Evolutionary conservation across 441 rosid species (phyloP).

Genomic region (Raphanus hybrid): DNA sequence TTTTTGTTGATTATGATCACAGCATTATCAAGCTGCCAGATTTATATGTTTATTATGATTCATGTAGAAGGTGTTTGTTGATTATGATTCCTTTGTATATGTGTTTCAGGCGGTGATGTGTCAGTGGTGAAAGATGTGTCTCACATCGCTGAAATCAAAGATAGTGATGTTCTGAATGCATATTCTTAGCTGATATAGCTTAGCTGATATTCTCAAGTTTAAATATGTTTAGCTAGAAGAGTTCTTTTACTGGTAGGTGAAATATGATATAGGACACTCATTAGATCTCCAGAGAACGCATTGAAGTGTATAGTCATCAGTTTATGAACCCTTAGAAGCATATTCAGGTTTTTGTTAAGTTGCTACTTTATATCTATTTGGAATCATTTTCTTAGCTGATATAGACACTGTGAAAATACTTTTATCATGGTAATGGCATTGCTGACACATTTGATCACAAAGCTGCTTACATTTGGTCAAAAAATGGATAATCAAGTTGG

Average conservation of each 20-base stretch:
- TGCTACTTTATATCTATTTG: neutral
- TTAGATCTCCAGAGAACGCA: neutral
- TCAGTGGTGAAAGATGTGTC: constrained; percentile 44
- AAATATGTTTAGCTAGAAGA: neutral
- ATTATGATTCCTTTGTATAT: too few relatives aligned
- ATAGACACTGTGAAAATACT: neutral
- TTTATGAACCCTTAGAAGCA: neutral
- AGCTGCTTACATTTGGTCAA: neutral
- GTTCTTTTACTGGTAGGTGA: neutral
- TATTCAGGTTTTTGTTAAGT: neutral
- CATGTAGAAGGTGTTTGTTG: too few relatives aligned
- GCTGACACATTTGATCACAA: constrained; percentile 12
- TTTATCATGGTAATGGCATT: constrained; percentile 8
- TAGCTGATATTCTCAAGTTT: neutral
- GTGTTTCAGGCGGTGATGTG: too few relatives aligned
- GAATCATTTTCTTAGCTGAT: neutral
- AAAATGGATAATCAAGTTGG: neutral
- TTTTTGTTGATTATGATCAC: too few relatives aligned
- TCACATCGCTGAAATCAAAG: constrained; percentile 69
- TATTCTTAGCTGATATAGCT: too few relatives aligned
- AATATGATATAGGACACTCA: neutral
- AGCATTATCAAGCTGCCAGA: too few relatives aligned
- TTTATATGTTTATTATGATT: too few relatives aligned
- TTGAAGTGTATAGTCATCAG: neutral
- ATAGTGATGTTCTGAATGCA: constrained; percentile 50